Evolutionary conservation across 305 asterid genomes (phyloP), one percentile per base, ranked within the genome.

Genomic region (Fraxinus xanthoxyloides): DNA sequence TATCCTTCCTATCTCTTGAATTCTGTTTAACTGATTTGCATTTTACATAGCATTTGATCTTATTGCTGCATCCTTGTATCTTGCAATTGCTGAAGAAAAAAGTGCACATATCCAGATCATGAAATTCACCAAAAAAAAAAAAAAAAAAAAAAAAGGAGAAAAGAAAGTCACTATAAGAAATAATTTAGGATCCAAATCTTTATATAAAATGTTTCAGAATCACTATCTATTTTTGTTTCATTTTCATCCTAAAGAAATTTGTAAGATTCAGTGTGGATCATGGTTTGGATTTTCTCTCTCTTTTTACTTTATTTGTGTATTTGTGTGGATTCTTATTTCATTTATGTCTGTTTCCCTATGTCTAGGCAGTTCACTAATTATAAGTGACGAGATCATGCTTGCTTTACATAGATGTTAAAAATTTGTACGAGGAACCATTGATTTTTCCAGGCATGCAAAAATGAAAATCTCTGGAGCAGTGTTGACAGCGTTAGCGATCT

Each of bases 1-100:
- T 30, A 72, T 73, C 86, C 67, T 78, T 73, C 85, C 31, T 79
- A 21, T 75, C 72, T 83, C 77, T 67, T 72, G 7, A 77, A 75
- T 75, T 59, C 46, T 72, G 32, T 73, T 77, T 34, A 54, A 79
- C 19, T 69, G 75, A 72, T 80, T 28, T 28, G 23, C 75, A 32
- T 56, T 73, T 76, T 74, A 23, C 35, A 12, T 80, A 19, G 65
- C 78, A 28, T 26, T 21, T 72, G 19, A 59, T 54, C 67, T 78
- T 63, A 15, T 74, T 40, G 77, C 23, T 78, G 8, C 80, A 63
- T 77, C 46, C 81, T 70, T 54, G 31, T 56, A 35, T 26, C 12
- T 34, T 10, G n/a, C 63, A 40, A 32, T 54, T 76, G 31, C 32
- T 59, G 76, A 80, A 79, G 19, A 67, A 61, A 61, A 61, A 61